Base-by-base conservation (phyloP, 1,284 basidiomycete genomes). In the Papiliotrema terrestris region DNA sequence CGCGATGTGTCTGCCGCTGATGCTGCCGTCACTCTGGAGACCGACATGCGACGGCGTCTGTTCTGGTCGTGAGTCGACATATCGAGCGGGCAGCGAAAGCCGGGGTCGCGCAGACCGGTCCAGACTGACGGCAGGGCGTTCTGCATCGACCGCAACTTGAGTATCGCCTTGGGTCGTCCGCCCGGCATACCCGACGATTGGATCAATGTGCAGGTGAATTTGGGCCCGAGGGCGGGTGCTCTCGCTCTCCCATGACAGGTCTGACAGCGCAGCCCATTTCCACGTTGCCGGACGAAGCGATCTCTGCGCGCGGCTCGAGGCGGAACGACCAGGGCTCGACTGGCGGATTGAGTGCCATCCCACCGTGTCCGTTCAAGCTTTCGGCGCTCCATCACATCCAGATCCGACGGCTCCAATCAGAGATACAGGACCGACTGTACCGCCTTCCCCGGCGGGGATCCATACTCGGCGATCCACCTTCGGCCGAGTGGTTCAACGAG, bases 121-220 rank as follows among this genome's bases (percentile, higher is more conserved):
- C n/a, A n/a, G n/a, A n/a, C 44, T 45, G 44, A 45, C 23, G 8
- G 4, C 17, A 49, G 47, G 8, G 32, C 47, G 5, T 49, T 37
- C 35, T 37, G 35, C 17, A 39, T 49, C 32, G 47, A 49, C 23
- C 13, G 47, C 36, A 49, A 39, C 23, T 19, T 49, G 23, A 35
- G 47, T 17, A 49, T 39, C 32, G 36, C 47, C 8, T 35, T 49
- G n/a, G 47, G 47, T 38, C 22, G 47, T 22, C 47, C 47, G 17
- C 47, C 47, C 15, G 32, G 19, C 22, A 37, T 49, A 6, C 22
- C 32, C 11, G 47, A 49, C 25, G 29, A 26, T 13, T 49, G 47
- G 47, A 49, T 49, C 47, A 49, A 39, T 22, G 47, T 36, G 9
- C 35, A 49, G 36, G 47, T 49, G 6, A 32, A 11, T 11, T 32